Evolutionary conservation across 306 rosid species (phyloP), one percentile per base, ranked within the genome.

Genomic region (Nissolia schottii): DNA sequence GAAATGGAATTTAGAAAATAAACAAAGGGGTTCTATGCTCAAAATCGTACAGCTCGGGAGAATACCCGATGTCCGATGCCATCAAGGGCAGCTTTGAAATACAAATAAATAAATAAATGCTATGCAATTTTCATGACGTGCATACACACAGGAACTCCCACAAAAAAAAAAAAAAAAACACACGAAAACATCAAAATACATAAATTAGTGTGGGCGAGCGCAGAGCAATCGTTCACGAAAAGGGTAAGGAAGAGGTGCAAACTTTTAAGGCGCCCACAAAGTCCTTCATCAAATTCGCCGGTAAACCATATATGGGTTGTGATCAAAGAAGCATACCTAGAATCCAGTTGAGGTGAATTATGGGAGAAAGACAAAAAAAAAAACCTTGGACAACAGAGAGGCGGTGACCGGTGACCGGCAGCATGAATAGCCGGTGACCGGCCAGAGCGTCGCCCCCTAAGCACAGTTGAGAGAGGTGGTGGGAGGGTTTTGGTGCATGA

Each of bases 401-500:
- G 20, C 75, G 55, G 32, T 46, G 70, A 68, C 49, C 68, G 25
- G 64, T 15, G 50, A 54, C 15, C 51, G 43, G 57, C 3, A 25
- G 41, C 61, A 31, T 18, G 11, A 38, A 20, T 22, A 38, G 31
- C 18, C 34, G n/a, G 67, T 9, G 45, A 27, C 32, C 6, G 16
- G 11, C n/a, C 64, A 7, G 27, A 23, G 67, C 31, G 55, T 3
- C 56, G 23, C 7, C 8, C 45, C 19, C 55, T 6, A 35, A 23
- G 43, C 40, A 29, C 7, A 16, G 27, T 7, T 67, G 62, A 67
- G 20, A 76, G 51, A n/a, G 28, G 67, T 13, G 18, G 46, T 3
- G 46, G 24, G 27, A 25, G 56, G 81, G 64, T 59, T 68, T 18
- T 25, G 73, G 35, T 9, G 11, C n/a, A 49, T 49, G 71, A 73